These are phyloP conservation scores for Zasmidium cellare DNA, from an alignment of 2,329 filamentous ascomycete genomes.

Conservation along the genomic window DNA sequence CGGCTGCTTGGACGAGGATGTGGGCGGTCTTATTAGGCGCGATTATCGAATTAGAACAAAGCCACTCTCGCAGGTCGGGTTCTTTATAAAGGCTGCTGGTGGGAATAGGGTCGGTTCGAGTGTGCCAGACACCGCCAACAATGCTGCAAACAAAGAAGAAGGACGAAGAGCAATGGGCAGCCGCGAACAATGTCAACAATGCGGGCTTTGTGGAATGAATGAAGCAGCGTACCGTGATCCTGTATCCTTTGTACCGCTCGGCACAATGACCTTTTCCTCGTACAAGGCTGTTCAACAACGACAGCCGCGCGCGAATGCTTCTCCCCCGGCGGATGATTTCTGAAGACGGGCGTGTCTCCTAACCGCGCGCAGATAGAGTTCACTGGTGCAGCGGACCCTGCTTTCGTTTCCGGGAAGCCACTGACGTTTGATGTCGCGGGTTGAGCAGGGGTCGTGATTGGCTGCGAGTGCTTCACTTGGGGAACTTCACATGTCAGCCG, in stretches of 20 bases:
- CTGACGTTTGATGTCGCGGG: not conserved
- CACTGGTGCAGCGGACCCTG: not conserved
- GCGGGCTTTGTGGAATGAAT: not conserved
- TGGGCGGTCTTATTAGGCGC: no score
- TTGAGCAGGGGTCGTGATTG: not conserved
- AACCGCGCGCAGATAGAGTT: slow-evolving; percentile 2
- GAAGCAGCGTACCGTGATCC: not conserved
- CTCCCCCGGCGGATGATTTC: no score
- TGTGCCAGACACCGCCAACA: not conserved
- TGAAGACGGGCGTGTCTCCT: not conserved
- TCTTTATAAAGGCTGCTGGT: not conserved
- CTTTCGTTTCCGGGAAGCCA: not conserved
- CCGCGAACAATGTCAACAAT: not conserved
- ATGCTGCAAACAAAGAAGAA: not conserved
- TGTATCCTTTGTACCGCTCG: not conserved
- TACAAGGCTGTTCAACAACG: not conserved
- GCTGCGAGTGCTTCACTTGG: not conserved
- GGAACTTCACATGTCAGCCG: no score
- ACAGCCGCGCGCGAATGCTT: not conserved
- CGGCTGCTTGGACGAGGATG: not conserved
- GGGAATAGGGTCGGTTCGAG: not conserved
- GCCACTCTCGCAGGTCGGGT: not conserved
- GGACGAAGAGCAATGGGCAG: not conserved
- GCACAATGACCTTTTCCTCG: not conserved
- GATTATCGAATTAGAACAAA: not conserved